Conservation (phyloP, 2,329 filamentous ascomycete genomes). For the Raffaelea deltoideospora region DNA sequence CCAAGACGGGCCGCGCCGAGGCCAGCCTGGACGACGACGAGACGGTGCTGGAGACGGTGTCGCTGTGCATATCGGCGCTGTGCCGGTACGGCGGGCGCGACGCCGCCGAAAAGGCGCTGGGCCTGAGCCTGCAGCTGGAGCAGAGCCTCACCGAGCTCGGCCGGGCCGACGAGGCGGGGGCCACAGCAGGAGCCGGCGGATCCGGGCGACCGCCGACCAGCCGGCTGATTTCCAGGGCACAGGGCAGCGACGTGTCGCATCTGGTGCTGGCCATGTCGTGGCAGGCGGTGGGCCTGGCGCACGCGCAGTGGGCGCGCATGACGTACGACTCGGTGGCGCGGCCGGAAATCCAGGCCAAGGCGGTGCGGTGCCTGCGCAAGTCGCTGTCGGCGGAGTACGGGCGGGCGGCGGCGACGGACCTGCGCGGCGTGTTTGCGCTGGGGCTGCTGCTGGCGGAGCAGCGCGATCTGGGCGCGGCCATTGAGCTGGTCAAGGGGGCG, state of each 20-base stretch:
- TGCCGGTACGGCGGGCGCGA: slow-evolving; percentile 65
- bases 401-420: slow-evolving; percentile 47
- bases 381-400: slow-evolving; percentile 54
- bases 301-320: slow-evolving; percentile 73
- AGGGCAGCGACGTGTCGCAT: slow-evolving; percentile 29
- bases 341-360: slow-evolving; percentile 59
- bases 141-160: slow-evolving; percentile 53
- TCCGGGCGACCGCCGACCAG: too few species aligned
- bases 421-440: slow-evolving; percentile 67
- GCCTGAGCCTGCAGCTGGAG: slow-evolving; percentile 56
- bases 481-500: slow-evolving; percentile 67
- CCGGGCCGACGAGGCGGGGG: background rate
- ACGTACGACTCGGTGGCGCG: slow-evolving; percentile 63
- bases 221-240: slow-evolving; percentile 10
- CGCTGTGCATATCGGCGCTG: slow-evolving; percentile 64
- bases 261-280: slow-evolving; percentile 55
- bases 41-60: slow-evolving; percentile 60
- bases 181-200: too few species aligned
- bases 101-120: slow-evolving; percentile 65
- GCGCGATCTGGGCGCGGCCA: slow-evolving; percentile 63
- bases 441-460: slow-evolving; percentile 79
- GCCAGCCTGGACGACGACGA: slow-evolving; percentile 64
- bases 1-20: slow-evolving; percentile 60
- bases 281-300: slow-evolving; percentile 71
- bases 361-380: slow-evolving; percentile 59